Evolutionary conservation across 2,329 filamentous ascomycete genomes (phyloP), one percentile per base, ranked within the genome.

Genomic region (Nigrograna mackinnonii): DNA sequence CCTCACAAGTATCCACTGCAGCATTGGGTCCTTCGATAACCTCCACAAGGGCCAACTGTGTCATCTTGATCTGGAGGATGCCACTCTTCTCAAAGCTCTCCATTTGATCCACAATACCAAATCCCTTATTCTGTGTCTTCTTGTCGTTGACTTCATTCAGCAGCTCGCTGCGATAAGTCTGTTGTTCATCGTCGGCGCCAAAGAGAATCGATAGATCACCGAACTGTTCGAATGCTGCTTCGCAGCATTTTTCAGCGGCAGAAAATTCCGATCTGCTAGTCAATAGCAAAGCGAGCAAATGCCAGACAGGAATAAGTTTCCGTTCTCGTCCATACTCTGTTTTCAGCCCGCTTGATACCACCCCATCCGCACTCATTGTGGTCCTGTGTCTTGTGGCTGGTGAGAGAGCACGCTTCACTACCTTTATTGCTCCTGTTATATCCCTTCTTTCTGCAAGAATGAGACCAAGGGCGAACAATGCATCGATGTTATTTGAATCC

Each of bases 31-130:
- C 91, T 62, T 96, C 91, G 3, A 89, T 73, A 13, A 94, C 73
- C 68, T 97, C 92, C 3, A 94, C 70, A 16, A 99, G 79, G 4
- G 87, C 80, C 46, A 99, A 76, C 60, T 97, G 91, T 9, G 92
- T 96, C 82, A 97, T 95, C 67, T 95, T 95, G 47, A 96, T 84
- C 67, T 97, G 89, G n/a, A 99, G 71, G 31, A 99, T 85, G 36
- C 83, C 82, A 66, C 91, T 89, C 62, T 91, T 95, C 62, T 97
- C 91, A 19, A 84, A 82, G 44, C 85, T 82, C 49, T 90, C 86
- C 83, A 96, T 89, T 33, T 88, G 83, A 52, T 92, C 87, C 1
- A 95, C 79, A 35, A 89, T 62, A 3, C 84, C 83, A 49, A 55
- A 54, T 13, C 41, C 41, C n/a, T 42, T 43, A 6, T 17, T 35